Conservation (phyloP, 73 alveolate species). For the Effrenium voratum region DNA sequence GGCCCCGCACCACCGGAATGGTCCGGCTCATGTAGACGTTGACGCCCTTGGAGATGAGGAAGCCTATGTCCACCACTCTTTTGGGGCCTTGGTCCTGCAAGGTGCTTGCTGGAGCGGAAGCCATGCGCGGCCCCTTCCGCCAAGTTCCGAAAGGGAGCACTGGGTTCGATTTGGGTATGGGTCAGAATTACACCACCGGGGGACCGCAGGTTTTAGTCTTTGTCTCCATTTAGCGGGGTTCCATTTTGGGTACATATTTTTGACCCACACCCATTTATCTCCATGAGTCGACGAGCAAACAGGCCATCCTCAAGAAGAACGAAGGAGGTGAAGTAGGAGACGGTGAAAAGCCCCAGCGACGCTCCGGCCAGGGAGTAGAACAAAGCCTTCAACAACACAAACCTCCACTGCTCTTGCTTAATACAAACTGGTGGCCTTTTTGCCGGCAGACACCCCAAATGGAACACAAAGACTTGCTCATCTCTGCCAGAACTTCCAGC, state of each 20-base stretch:
- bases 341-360: slow-evolving; percentile 81
- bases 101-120: too few relatives aligned
- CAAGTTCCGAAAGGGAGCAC: too few relatives aligned
- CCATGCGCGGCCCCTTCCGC: too few relatives aligned
- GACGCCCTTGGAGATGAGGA: slow-evolving; percentile 84
- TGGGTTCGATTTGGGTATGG: too few relatives aligned
- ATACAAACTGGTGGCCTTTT: too few relatives aligned
- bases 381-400: slow-evolving; percentile 25
- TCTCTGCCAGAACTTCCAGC: background rate
- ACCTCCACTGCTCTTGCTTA: background rate
- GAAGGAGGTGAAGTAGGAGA: slow-evolving; percentile 68
- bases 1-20: slow-evolving; percentile 39
- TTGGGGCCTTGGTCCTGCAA: slow-evolving; percentile 71
- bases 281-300: background rate
- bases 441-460: too few relatives aligned
- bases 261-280: too few relatives aligned
- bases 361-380: slow-evolving; percentile 87
- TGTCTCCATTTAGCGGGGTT: too few relatives aligned
- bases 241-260: too few relatives aligned
- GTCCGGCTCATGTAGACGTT: slow-evolving; percentile 80
- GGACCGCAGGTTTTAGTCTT: too few relatives aligned
- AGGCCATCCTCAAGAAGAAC: slow-evolving; percentile 23
- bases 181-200: too few relatives aligned
- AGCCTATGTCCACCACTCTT: slow-evolving; percentile 78
- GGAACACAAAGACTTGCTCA: background rate